Evolutionary conservation across 345 rosid genomes (phyloP).

Genomic region (Sisymbrium irio): DNA sequence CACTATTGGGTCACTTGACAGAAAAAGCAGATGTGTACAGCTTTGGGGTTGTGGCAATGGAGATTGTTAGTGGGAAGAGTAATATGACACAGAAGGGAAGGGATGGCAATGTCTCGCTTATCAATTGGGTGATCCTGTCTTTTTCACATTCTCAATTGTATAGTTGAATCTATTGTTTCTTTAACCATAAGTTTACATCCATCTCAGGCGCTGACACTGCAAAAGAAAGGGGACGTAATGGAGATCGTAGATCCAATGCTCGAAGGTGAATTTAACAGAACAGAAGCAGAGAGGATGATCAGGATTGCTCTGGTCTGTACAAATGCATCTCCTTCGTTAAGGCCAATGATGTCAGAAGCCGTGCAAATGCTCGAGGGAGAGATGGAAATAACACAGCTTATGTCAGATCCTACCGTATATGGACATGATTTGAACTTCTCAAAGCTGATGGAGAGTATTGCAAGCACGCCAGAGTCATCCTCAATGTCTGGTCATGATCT

Average conservation of each 20-base stretch:
- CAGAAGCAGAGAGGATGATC: slow-evolving; percentile 42
- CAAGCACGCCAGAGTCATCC: too few species aligned
- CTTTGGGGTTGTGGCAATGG: slow-evolving; percentile 45
- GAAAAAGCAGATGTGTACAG: slow-evolving; percentile 51
- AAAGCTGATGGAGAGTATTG: not conserved
- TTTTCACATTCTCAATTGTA: too few species aligned
- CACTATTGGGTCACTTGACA: slow-evolving; percentile 44
- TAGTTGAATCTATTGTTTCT: not conserved
- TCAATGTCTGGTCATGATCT: not conserved
- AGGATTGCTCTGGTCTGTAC: slow-evolving; percentile 45
- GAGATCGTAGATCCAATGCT: slow-evolving; percentile 30
- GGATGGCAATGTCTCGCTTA: slow-evolving; percentile 22
- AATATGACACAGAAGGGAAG: slow-evolving; percentile 18
- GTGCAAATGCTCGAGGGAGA: slow-evolving; percentile 44
- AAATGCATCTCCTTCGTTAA: slow-evolving; percentile 33
- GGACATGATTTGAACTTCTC: slow-evolving; percentile 23
- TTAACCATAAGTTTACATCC: too few species aligned
- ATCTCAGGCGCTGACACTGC: too few species aligned
- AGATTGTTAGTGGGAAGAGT: slow-evolving; percentile 41
- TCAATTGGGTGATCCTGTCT: slow-evolving; percentile 37
- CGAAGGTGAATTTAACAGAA: slow-evolving; percentile 19
- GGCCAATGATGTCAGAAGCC: slow-evolving; percentile 25
- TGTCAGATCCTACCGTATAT: slow-evolving; percentile 24
- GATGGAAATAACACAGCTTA: slow-evolving; percentile 18
- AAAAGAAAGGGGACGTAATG: not conserved